Conservation (phyloP, 495 filamentous ascomycete species). For the Hyaloscypha bicolor region DNA sequence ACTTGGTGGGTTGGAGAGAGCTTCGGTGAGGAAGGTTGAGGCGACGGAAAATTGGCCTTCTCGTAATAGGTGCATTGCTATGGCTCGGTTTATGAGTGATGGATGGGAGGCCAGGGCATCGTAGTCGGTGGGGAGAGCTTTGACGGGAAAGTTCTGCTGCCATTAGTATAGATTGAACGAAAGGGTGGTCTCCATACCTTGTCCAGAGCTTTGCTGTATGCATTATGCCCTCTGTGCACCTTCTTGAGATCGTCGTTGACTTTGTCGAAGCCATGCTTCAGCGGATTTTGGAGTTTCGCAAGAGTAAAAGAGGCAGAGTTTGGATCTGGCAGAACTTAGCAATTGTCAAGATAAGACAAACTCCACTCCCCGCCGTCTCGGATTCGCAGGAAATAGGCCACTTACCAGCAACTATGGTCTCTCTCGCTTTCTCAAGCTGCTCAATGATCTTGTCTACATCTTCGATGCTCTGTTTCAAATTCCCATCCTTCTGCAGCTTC, state of each 20-base stretch:
- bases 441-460: slow-evolving; percentile 83
- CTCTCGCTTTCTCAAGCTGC: slow-evolving; percentile 69
- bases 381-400: neutral
- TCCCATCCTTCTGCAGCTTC: slow-evolving; percentile 67
- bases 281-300: slow-evolving; percentile 80
- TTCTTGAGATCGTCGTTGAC: slow-evolving; percentile 80
- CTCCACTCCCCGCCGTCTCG: neutral
- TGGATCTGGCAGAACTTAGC: slow-evolving; percentile 55
- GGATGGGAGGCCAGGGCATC: slow-evolving; percentile 79
- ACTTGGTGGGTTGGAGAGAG: slow-evolving; percentile 23
- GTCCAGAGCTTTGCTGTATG: slow-evolving; percentile 80
- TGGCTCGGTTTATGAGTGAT: slow-evolving; percentile 82
- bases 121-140: slow-evolving; percentile 76
- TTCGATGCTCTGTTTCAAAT: slow-evolving; percentile 68
- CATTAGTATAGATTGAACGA: slow-evolving; percentile 11
- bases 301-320: slow-evolving; percentile 68
- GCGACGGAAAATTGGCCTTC: slow-evolving; percentile 93
- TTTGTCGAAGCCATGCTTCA: slow-evolving; percentile 75
- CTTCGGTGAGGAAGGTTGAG: slow-evolving; percentile 54
- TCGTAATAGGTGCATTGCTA: slow-evolving; percentile 93
- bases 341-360: slow-evolving; percentile 18
- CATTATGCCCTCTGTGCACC: slow-evolving; percentile 73
- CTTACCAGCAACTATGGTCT: slow-evolving; percentile 67
- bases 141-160: slow-evolving; percentile 71
- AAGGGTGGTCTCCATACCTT: slow-evolving; percentile 56